These are phyloP conservation scores for Epichloe brachyelytri DNA, from an alignment of 2,329 filamentous ascomycete genomes.

Conservation along the genomic window DNA sequence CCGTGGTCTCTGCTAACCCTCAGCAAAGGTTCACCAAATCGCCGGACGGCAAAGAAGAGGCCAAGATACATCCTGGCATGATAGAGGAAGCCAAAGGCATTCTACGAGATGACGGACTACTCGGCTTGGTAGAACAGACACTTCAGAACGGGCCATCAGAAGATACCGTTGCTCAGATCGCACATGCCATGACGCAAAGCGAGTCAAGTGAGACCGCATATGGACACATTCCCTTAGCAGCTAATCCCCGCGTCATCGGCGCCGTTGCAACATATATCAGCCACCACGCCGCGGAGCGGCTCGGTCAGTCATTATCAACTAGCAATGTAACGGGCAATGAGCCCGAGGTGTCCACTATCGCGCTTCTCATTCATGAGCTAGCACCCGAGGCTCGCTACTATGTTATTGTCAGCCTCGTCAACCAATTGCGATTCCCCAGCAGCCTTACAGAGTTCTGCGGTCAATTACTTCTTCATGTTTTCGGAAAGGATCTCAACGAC, in stretches of 20 bases:
- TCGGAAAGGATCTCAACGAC: conserved; percentile 59
- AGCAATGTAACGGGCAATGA: conserved; percentile 31
- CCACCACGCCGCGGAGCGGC: conserved; percentile 51
- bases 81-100: conserved; percentile 48
- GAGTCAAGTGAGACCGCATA: conserved; percentile 47
- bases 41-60: conserved; percentile 59
- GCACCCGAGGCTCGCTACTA: conserved; percentile 72
- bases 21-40: conserved; percentile 53
- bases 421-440: conserved; percentile 85
- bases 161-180: conserved; percentile 64
- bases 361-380: conserved; percentile 63
- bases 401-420: conserved; percentile 70
- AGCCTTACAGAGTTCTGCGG: conserved; percentile 88
- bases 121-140: conserved; percentile 47
- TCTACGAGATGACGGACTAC: conserved; percentile 40
- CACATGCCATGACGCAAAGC: conserved; percentile 54
- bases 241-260: conserved; percentile 61
- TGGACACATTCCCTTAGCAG: conserved; percentile 52
- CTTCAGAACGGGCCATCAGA: conserved; percentile 51
- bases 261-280: conserved; percentile 77
- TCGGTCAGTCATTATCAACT: conserved; percentile 44
- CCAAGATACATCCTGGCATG: conserved; percentile 52
- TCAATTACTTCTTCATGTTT: conserved; percentile 71
- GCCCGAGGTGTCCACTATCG: conserved; percentile 56
- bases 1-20: conserved; percentile 73